Conservation (phyloP, 2,329 filamentous ascomycete genomes). For the Pyricularia sp. region DNA sequence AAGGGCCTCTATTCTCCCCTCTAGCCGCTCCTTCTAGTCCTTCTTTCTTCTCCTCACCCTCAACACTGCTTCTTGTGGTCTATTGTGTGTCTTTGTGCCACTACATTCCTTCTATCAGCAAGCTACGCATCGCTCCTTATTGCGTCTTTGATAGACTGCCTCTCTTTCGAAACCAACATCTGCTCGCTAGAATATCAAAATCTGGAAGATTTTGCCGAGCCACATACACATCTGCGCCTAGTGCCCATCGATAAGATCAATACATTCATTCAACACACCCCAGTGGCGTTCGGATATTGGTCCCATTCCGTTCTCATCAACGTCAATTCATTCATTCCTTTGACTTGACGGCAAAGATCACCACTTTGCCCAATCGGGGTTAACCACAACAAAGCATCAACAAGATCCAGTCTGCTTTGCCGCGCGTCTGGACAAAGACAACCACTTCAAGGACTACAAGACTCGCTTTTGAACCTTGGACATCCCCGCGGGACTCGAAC, state of each 20-base stretch:
- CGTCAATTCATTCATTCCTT: neutral
- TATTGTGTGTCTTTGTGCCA: constrained; percentile 2
- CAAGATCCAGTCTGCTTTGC: neutral
- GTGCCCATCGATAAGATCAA: too few relatives aligned
- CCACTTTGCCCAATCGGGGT: neutral
- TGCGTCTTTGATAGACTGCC: constrained; percentile 45
- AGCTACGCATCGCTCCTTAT: constrained; percentile 27
- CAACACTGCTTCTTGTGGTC: neutral
- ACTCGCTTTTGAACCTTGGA: neutral
- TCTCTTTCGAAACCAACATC: constrained; percentile 9
- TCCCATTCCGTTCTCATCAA: neutral
- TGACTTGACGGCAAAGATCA: neutral
- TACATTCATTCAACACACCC: neutral
- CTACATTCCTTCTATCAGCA: neutral
- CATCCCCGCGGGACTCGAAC: neutral
- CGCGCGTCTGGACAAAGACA: neutral
- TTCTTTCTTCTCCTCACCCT: constrained; percentile 9
- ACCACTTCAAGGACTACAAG: neutral
- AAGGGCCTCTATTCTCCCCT: neutral
- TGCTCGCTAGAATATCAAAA: neutral
- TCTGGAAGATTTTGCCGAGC: neutral
- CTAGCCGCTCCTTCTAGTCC: neutral
- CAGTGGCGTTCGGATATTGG: neutral
- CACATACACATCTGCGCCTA: neutral
- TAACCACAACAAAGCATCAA: neutral